Conservation (phyloP, 768 basidiomycete species). For the Trametes sanguinea region DNA sequence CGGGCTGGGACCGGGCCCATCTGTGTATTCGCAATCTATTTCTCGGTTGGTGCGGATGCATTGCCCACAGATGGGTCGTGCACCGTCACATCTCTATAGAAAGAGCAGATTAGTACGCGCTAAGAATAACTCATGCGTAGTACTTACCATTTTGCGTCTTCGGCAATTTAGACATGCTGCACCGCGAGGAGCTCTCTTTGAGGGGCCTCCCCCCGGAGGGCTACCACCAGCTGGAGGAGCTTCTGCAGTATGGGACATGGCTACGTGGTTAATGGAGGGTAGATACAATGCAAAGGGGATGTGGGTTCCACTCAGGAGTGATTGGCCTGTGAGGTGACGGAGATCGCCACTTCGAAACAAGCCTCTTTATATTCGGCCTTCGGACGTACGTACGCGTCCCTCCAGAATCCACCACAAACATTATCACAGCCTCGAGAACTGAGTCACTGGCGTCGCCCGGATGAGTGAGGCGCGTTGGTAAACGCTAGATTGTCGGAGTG, state of each 20-base stretch:
- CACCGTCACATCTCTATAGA: slow-evolving; percentile 65
- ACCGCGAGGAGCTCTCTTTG: slow-evolving; percentile 30
- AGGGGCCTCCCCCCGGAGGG: slow-evolving; percentile 1
- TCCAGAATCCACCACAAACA: neutral
- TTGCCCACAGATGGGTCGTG: slow-evolving; percentile 63
- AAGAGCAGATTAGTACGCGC: neutral
- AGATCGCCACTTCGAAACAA: neutral
- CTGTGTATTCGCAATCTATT: slow-evolving; percentile 63
- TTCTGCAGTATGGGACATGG: slow-evolving; percentile 8
- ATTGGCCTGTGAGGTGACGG: neutral
- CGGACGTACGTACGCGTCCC: neutral
- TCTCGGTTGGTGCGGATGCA: slow-evolving; percentile 62
- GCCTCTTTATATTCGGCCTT: slow-evolving; percentile 8
- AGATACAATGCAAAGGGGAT: neutral
- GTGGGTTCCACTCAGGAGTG: neutral
- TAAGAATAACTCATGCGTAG: neutral
- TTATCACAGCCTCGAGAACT: slow-evolving; percentile 8
- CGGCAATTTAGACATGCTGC: slow-evolving; percentile 33
- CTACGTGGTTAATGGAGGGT: neutral
- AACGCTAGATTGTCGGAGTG: neutral
- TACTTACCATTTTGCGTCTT: slow-evolving; percentile 30
- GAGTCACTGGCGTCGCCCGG: slow-evolving; percentile 17
- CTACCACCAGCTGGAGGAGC: slow-evolving; percentile 1
- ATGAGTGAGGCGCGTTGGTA: slow-evolving; percentile 7
- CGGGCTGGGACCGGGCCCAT: slow-evolving; percentile 60